A percentile compares a stretch with the other conserved stretches of the same genome.
Conservation (phyloP, 192 early-diverging fungal genomes). For the Oehlia diaphana region DNA sequence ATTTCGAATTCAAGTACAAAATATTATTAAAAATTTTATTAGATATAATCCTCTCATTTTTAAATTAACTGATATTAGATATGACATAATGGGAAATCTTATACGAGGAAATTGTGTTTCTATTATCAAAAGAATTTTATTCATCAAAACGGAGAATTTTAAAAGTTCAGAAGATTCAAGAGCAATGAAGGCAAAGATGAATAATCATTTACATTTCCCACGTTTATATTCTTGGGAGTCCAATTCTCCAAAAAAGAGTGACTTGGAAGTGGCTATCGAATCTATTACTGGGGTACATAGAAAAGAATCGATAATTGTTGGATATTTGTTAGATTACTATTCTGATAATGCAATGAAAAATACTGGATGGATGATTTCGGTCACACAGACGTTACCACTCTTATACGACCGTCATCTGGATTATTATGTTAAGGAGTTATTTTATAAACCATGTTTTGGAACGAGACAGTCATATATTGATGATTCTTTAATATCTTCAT, state of each 20-base stretch:
- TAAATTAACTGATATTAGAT: background rate
- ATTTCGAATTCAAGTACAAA: background rate
- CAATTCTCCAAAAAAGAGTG: background rate
- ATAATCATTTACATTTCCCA: background rate
- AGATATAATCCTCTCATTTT: background rate
- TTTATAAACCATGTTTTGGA: conserved; percentile 10
- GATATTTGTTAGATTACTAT: conserved; percentile 14
- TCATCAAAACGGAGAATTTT: too few species aligned
- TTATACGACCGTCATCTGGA: background rate
- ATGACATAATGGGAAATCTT: background rate
- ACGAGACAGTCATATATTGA: background rate
- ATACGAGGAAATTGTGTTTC: background rate
- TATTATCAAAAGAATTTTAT: background rate
- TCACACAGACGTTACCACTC: background rate
- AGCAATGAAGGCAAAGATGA: background rate
- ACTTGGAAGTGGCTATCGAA: background rate
- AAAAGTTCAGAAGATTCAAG: background rate
- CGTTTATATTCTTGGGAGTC: background rate
- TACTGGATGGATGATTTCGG: conserved; percentile 5
- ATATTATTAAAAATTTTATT: background rate
- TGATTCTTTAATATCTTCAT: background rate
- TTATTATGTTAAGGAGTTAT: background rate
- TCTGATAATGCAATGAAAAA: conserved; percentile 4
- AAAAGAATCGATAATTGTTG: background rate
- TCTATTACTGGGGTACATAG: background rate